Percentiles rank a stretch among this genome's conserved stretches.
Conservation (phyloP, 2,329 filamentous ascomycete genomes). For the Cercospora citrullina region DNA sequence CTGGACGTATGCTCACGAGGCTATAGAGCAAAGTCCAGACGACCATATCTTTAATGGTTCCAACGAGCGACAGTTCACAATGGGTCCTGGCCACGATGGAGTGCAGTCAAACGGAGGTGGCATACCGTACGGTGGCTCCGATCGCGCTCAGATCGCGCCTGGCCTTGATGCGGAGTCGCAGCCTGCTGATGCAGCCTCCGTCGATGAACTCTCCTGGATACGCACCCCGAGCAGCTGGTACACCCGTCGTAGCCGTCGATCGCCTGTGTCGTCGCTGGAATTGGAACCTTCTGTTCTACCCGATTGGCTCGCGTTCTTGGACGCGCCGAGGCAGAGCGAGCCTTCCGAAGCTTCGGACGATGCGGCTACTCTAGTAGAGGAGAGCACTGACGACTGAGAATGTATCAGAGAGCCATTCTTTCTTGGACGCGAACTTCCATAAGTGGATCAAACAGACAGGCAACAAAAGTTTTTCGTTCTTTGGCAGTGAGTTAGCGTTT, state of each 20-base stretch:
- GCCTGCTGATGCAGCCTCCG: background rate
- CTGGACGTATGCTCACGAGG: background rate
- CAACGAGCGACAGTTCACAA: background rate
- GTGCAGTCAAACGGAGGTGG: background rate
- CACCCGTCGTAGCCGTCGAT: background rate
- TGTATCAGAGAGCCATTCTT: background rate
- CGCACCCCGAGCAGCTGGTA: background rate
- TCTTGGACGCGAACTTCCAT: background rate
- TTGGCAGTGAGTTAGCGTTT: background rate
- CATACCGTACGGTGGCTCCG: background rate
- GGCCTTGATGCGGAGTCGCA: background rate
- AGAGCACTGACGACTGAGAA: background rate
- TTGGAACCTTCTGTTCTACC: background rate
- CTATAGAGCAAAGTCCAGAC: background rate
- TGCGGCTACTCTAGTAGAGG: background rate
- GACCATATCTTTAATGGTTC: background rate
- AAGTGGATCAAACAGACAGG: background rate
- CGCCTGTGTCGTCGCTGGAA: background rate
- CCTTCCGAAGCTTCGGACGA: background rate
- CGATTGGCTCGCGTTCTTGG: background rate
- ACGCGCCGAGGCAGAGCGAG: background rate
- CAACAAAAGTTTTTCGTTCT: background rate
- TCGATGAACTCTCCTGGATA: background rate
- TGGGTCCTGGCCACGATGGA: background rate
- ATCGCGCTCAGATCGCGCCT: background rate